phyloP scores from a whole-genome alignment of 129 eudicot genomes.

The Daucus carota region DH1_v3.0 NC_030381.2:49439001-49439500 shows the following conservation, averaged over 20 bases:
- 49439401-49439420: conserved; percentile 78
- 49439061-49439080: conserved; percentile 73
- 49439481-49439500: conserved; percentile 64
- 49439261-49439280: conserved; percentile 85
- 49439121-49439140: conserved; percentile 59
- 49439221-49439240: conserved; percentile 72
- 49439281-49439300: conserved; percentile 64
- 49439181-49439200: conserved; percentile 98
- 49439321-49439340: conserved; percentile 82
- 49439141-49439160: conserved; percentile 88
- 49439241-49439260: conserved; percentile 77
- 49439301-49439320: conserved; percentile 89
- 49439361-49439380: conserved; percentile 67
- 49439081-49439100: conserved; percentile 64
- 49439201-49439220: conserved; percentile 60
- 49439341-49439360: conserved; percentile 65
- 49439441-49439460: conserved; percentile 60
- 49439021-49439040: conserved; percentile 55
- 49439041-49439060: conserved; percentile 57
- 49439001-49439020: conserved; percentile 98
- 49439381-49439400: conserved; percentile 69
- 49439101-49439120: conserved; percentile 63
- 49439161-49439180: conserved; percentile 83
- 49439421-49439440: conserved; percentile 91
- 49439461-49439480: conserved; percentile 71